Conservation (phyloP, 768 basidiomycete genomes). For the Tulasnella sp. region DNA sequence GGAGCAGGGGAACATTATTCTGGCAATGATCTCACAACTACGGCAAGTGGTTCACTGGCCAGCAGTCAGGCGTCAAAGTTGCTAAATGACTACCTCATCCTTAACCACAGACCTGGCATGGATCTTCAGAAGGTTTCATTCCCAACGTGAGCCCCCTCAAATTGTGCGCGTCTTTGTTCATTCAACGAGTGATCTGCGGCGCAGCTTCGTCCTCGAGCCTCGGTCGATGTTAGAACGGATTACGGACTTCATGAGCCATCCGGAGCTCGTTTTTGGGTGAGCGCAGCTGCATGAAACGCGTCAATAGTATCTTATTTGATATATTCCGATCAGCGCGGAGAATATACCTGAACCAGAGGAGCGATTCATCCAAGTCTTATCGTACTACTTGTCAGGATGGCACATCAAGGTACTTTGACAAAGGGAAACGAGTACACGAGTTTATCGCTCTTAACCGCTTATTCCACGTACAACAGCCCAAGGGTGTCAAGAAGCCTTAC, state of each 20-base stretch:
- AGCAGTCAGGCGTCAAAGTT: not conserved
- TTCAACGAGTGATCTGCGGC: not conserved
- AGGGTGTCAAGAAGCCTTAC: constrained; percentile 99
- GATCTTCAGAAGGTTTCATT: constrained; percentile 93
- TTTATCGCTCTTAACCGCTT: not conserved
- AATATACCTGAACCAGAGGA: constrained; percentile 79
- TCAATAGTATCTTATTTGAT: not conserved
- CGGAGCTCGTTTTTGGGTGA: constrained; percentile 93
- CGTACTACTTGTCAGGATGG: constrained; percentile 98
- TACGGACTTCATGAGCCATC: constrained; percentile 99
- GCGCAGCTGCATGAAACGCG: constrained; percentile 37
- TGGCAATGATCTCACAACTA: constrained; percentile 83
- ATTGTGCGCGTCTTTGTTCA: not conserved
- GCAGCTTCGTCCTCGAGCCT: constrained; percentile 87
- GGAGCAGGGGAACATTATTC: constrained; percentile 86
- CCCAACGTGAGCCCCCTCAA: constrained; percentile 48
- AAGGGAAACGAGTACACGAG: not conserved
- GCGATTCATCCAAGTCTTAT: constrained; percentile 83
- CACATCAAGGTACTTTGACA: constrained; percentile 67
- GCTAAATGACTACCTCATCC: constrained; percentile 18
- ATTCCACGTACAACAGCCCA: constrained; percentile 48
- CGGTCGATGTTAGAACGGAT: constrained; percentile 97
- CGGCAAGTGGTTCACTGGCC: constrained; percentile 49
- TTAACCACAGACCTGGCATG: constrained; percentile 75
- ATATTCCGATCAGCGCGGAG: constrained; percentile 58